Evolutionary conservation across 1,139 yeast genomes (phyloP), one percentile per base, ranked within the genome.

Genomic region (Arxiozyma telluris): DNA sequence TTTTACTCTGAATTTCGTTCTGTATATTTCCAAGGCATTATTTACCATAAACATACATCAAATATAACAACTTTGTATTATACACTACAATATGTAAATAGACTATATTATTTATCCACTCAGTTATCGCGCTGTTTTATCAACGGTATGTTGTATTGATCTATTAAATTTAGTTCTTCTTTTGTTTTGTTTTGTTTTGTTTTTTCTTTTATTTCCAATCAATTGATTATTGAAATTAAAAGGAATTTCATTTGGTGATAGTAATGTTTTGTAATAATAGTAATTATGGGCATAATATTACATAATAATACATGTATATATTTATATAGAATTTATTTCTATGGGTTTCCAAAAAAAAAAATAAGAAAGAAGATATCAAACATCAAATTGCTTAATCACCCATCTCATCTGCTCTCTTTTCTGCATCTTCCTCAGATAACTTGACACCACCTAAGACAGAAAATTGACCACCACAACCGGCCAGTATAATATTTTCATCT

Each of bases 401-500:
- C 62, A 72, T 64, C 55, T 70, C 71, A 51, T 76, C 79, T 55
- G 77, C 81, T 69, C 93, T 79, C 55, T 80, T 80, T 60, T 84
- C 89, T 39, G 75, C 71, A 48, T 78, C 84, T 64, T 84, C 87
- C 51, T 82, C 86, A 25, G 76, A 75, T 51, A 87, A 73, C 61
- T 80, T 80, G 3, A 78, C 70, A 52, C 97, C 97, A 44, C 90
- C 96, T 66, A 93, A 79, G 4, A 90, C 84, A 53, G 95, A 84
- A 64, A 89, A 93, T 71, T 94, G 98, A 20, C 98, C 98, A 57
- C 99, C 98, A 48, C 94, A 95, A 25, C 95, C 93, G 58, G 87
- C 80, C 54, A 82, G 61, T 45, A 75, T 66, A 65, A 93, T 88
- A 58, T 84, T 80, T 55, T 87, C 84, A 55, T 79, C 80, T 62